Conservation (phyloP, 2,329 filamentous ascomycete genomes). For the Botrytis byssoidea region DNA sequence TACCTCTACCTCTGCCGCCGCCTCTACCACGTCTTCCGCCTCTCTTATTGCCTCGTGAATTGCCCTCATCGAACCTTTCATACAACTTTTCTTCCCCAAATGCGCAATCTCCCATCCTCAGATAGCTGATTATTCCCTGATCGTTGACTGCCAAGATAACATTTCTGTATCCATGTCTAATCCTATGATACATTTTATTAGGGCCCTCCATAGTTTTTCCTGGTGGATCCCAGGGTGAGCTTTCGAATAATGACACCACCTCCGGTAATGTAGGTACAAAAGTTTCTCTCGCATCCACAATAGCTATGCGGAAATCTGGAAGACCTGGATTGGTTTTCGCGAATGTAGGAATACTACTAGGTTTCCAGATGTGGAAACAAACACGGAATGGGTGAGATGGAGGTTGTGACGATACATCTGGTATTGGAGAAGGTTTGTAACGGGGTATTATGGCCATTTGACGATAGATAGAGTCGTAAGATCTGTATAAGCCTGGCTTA, state of each 20-base stretch:
- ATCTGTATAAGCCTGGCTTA: conserved; percentile 62
- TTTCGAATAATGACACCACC: conserved; percentile 68
- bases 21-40: conserved; percentile 42
- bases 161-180: conserved; percentile 83
- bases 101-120: conserved; percentile 74
- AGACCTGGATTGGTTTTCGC: conserved; percentile 74
- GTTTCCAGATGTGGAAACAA: conserved; percentile 81
- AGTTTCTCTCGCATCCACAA: conserved; percentile 73
- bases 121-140: conserved; percentile 83
- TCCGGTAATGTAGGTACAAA: conserved; percentile 71
- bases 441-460: conserved; percentile 71
- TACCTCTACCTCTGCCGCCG: conserved; percentile 38
- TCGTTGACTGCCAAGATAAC: conserved; percentile 87
- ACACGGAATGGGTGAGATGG: conserved; percentile 61
- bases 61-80: conserved; percentile 52
- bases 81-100: conserved; percentile 76
- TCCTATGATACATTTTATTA: conserved; percentile 66
- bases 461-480: conserved; percentile 70
- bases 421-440: conserved; percentile 56
- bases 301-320: conserved; percentile 82
- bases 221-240: conserved; percentile 67
- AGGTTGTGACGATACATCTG: conserved; percentile 37
- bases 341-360: conserved; percentile 57
- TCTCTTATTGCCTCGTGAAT: conserved; percentile 41
- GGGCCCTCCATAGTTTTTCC: conserved; percentile 41